A percentile compares a stretch with the other conserved stretches of the same genome.
phyloP scores from a whole-genome alignment of 768 basidiomycete species.

The Cystobasidium onofrii region DNA sequence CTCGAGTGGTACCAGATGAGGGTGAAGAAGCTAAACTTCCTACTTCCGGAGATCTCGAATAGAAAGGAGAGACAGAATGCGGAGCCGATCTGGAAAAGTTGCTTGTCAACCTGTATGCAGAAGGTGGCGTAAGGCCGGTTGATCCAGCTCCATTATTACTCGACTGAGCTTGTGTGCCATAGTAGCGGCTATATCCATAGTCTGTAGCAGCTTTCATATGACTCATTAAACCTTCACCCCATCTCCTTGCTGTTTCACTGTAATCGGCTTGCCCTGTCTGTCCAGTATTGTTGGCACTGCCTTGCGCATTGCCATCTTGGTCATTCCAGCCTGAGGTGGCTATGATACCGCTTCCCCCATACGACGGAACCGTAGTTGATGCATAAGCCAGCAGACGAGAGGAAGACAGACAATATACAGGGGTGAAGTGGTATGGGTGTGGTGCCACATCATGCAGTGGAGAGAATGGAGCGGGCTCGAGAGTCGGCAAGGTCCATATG shows the following conservation, averaged over 20 bases:
- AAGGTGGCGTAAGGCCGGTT: neutral
- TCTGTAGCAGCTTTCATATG: conserved; percentile 37
- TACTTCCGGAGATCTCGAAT: neutral
- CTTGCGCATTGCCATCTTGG: neutral
- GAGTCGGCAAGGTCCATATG: neutral
- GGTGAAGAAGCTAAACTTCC: conserved; percentile 2
- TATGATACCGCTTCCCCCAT: conserved; percentile 13
- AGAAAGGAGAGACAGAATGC: neutral
- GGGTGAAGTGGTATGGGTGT: neutral
- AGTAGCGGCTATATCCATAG: conserved; percentile 23
- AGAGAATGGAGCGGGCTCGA: conserved; percentile 4
- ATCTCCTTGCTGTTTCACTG: conserved; percentile 30
- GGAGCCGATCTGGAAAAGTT: conserved; percentile 37
- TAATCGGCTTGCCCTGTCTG: neutral
- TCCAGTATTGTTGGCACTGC: neutral
- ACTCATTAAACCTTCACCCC: conserved; percentile 35
- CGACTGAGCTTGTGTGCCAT: neutral
- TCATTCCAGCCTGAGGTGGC: conserved; percentile 8
- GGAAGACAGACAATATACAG: conserved; percentile 10
- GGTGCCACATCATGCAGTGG: conserved; percentile 12
- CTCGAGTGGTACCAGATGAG: neutral
- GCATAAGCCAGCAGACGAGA: conserved; percentile 20
- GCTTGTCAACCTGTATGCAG: neutral
- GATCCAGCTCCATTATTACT: conserved; percentile 21
- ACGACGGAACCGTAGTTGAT: neutral